Evolutionary conservation across 345 rosid genomes (phyloP), one percentile per base, ranked within the genome.

Genomic region (Hibiscus syriacus): DNA sequence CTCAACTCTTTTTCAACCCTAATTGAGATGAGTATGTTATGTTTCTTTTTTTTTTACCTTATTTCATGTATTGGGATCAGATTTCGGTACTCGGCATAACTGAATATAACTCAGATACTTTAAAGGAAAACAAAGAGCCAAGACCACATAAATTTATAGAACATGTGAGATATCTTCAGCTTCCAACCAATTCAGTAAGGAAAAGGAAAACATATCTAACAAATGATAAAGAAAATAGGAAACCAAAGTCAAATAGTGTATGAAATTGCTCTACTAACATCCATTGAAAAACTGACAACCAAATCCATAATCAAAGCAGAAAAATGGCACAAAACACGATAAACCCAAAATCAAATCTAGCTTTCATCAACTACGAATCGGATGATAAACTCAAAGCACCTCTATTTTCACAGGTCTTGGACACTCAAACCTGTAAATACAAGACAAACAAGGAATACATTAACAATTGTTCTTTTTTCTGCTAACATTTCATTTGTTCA

Each of bases 401-500:
- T 8, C 34, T 68, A 26, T 10, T 12, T 59, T 89, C 83, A 83
- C 72, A 89, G 85, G 27, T 87, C 96, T 73, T 86, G 89, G 6
- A 87, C 96, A 12, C 73, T 87, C 86, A 92, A 83, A 89, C 96
- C 96, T 92, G 89, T 73, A 61, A 68, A 66, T 25, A 66, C 26
- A 43, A 25, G 55, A 20, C n/a, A 6, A 17, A n/a, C 7, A 26
- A 69, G 64, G 19, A 32, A 34, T 17, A 10, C 8, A 5, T 16
- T 34, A 1, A 48, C 20, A 48, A 48, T n/a, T 2, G 53, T n/a
- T n/a, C n/a, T 17, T 6, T 2, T 48, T 48, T 16, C n/a, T 11
- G 49, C 48, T 20, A 58, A 13, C 19, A 46, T 14, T 14, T 5
- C 30, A 13, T 17, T 48, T 17, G 56, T 64, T 26, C 26, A 19